Base-by-base conservation (phyloP, 306 rosid species). In the Carpinus viminea region DNA sequence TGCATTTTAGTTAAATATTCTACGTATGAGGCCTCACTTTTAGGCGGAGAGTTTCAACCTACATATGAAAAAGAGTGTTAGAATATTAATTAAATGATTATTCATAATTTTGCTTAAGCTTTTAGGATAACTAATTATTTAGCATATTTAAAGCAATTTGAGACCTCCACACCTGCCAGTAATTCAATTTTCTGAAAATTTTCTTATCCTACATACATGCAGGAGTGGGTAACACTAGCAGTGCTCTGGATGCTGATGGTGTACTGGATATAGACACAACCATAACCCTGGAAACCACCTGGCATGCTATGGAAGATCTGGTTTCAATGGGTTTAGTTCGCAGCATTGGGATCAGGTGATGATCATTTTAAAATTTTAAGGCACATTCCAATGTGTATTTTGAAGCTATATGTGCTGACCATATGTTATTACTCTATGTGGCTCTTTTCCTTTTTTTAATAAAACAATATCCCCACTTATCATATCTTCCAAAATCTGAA, bases 331-430 rank as follows among this genome's bases (percentile, higher is more conserved):
- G 98, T 80, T 88, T 95, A 88, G 98, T 90, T 70, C 96, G 93
- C 73, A 91, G 98, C 88, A 95, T 95, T 78, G 98, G 98, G 12
- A 87, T 87, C 92, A 95, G 98, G 98, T 95, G n/a, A 48, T 76
- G 66, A 17, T 64, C 26, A 50, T 55, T 31, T 59, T 48, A 68
- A 12, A 62, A 50, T 12, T 62, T 51, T 69, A 75, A 7, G 3
- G 21, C 64, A 26, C 59, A 41, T 6, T 80, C 66, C 62, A 54
- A 61, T 73, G 38, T 62, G 60, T 82, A 43, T 31, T 17, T 60
- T 54, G 9, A 45, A 57, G 50, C 50, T 7, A 2, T 66, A n/a
- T 60, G 8, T 55, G 21, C 47, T 74, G 68, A 50, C 41, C 13
- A 34, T 64, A 8, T 64, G 45, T 34, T 7, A 15, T 18, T 64